Evolutionary conservation across 768 basidiomycete genomes (phyloP).

Genomic region (Lentinula sp.): DNA sequence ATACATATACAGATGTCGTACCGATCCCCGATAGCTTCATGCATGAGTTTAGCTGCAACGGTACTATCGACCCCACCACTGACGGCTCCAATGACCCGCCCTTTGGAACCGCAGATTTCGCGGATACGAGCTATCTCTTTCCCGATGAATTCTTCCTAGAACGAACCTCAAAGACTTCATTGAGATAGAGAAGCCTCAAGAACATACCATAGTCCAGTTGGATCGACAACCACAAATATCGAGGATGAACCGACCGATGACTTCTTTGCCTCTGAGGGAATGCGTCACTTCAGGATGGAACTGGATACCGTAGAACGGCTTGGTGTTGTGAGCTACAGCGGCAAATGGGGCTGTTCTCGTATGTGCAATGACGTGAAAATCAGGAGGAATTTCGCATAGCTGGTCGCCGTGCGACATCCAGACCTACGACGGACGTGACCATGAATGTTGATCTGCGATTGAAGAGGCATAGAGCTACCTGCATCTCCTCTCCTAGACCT

Average conservation of each 20-base stretch:
- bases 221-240: slow-evolving; percentile 75
- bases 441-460: not conserved
- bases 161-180: slow-evolving; percentile 4
- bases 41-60: slow-evolving; percentile 98
- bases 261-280: slow-evolving; percentile 80
- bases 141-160: slow-evolving; percentile 92
- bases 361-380: slow-evolving; percentile 84
- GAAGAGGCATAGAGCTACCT: slow-evolving; percentile 39
- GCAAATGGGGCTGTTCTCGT: slow-evolving; percentile 89
- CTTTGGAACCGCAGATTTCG: slow-evolving; percentile 89
- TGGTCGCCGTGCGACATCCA: slow-evolving; percentile 99
- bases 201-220: slow-evolving; percentile 89
- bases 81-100: slow-evolving; percentile 96
- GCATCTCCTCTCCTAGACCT: slow-evolving; percentile 82
- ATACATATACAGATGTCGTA: slow-evolving; percentile 20
- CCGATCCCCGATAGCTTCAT: slow-evolving; percentile 98
- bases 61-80: slow-evolving; percentile 97
- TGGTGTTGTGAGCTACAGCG: slow-evolving; percentile 85
- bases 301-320: slow-evolving; percentile 92
- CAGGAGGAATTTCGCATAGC: slow-evolving; percentile 68
- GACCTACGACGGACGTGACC: slow-evolving; percentile 46
- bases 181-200: slow-evolving; percentile 5
- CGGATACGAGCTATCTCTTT: slow-evolving; percentile 93
- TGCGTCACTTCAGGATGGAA: slow-evolving; percentile 99
- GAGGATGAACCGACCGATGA: slow-evolving; percentile 80